Percentiles rank a stretch among this genome's conserved stretches.
These are phyloP conservation scores for Carex kokanica DNA, from an alignment of 176 grass and related monocot species.

Conservation along the genomic window DNA sequence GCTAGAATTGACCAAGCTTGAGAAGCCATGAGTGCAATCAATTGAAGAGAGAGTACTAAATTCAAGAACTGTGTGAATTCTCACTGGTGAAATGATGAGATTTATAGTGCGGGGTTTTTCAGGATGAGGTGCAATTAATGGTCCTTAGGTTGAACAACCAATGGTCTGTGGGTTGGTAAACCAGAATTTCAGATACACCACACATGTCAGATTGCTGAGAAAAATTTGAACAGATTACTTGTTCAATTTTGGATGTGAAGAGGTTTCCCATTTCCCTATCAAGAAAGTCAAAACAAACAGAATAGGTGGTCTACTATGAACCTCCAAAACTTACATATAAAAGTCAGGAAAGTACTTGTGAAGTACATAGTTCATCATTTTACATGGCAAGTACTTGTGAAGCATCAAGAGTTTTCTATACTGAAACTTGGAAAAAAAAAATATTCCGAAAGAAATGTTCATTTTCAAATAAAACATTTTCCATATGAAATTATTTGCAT, in stretches of 20 bases:
- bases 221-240: not conserved
- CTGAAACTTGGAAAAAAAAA: no score
- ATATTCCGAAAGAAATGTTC: no score
- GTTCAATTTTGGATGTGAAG: not conserved
- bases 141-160: conserved; percentile 4
- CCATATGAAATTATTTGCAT: no score
- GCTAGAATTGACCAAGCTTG: conserved; percentile 31
- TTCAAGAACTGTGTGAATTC: not conserved
- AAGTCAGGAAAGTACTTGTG: no score
- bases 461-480: no score
- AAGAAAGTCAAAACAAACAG: not conserved
- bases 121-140: not conserved
- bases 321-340: not conserved
- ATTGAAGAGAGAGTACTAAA: not conserved
- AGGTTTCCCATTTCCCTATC: not conserved
- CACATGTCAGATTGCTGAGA: not conserved
- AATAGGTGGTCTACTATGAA: not conserved
- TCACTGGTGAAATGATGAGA: not conserved
- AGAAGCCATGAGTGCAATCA: conserved; percentile 38
- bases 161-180: not conserved
- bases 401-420: no score
- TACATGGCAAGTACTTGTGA: no score
- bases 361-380: no score
- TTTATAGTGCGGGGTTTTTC: not conserved
- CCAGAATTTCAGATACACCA: not conserved